A percentile compares a stretch with the other conserved stretches of the same genome.
Conservation (phyloP, 1,139 yeast species). For the Geotrichum cucujoidarum region DNA sequence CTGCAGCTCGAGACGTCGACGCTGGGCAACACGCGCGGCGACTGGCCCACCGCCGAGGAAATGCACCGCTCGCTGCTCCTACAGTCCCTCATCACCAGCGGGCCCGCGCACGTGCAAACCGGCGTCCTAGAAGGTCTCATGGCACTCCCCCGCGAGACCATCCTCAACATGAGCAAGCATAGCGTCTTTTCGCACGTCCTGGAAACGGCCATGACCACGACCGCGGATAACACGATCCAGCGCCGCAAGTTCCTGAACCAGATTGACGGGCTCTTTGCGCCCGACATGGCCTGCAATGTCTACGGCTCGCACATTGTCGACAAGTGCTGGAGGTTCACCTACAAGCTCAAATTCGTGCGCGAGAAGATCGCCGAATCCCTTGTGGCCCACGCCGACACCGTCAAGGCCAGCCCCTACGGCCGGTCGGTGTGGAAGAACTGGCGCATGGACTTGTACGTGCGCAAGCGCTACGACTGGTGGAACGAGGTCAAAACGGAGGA, state of each 20-base stretch:
- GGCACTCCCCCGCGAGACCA: slow-evolving; percentile 52
- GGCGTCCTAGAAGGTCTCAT: slow-evolving; percentile 51
- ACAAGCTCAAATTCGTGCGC: slow-evolving; percentile 73
- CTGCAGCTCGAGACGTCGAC: slow-evolving; percentile 64
- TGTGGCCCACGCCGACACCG: slow-evolving; percentile 53
- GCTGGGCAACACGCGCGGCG: slow-evolving; percentile 73
- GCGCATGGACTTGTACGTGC: slow-evolving; percentile 69
- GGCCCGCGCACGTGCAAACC: slow-evolving; percentile 12
- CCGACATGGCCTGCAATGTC: slow-evolving; percentile 70
- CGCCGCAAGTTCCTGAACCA: slow-evolving; percentile 66
- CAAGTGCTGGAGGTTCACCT: slow-evolving; percentile 72
- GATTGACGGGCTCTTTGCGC: slow-evolving; percentile 46
- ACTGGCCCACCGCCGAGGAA: slow-evolving; percentile 90
- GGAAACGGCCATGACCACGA: slow-evolving; percentile 33
- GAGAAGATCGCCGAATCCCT: slow-evolving; percentile 78
- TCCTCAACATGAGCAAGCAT: slow-evolving; percentile 66
- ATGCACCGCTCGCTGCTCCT: slow-evolving; percentile 72
- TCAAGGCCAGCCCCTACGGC: slow-evolving; percentile 84
- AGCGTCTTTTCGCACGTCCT: slow-evolving; percentile 77
- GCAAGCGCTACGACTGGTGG: slow-evolving; percentile 85
- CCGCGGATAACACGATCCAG: slow-evolving; percentile 45
- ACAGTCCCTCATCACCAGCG: slow-evolving; percentile 47
- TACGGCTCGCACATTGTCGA: slow-evolving; percentile 92
- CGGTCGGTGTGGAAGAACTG: slow-evolving; percentile 93
- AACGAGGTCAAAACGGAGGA: slow-evolving; percentile 66